Percentiles rank a stretch among this genome's conserved stretches.
These are phyloP conservation scores for Heliosperma pusillum DNA, from an alignment of 148 eudicot species.

Conservation along the genomic window DNA sequence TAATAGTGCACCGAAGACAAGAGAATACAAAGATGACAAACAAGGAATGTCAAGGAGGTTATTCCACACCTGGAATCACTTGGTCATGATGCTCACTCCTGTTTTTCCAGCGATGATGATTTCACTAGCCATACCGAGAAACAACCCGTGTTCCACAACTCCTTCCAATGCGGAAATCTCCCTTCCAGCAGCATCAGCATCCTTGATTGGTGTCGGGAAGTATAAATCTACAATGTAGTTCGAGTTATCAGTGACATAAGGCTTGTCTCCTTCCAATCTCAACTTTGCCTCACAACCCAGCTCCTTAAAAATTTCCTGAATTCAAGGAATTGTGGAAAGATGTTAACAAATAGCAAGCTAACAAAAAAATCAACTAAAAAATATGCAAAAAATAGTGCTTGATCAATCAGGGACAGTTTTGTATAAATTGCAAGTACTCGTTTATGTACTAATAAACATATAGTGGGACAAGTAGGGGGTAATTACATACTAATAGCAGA, in stretches of 20 bases:
- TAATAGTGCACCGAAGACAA: conserved; percentile 19
- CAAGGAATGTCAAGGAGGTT: conserved; percentile 6
- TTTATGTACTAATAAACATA: neutral
- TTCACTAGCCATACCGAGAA: conserved; percentile 73
- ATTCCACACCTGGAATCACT: conserved; percentile 46
- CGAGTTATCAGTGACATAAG: conserved; percentile 87
- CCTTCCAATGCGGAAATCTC: conserved; percentile 77
- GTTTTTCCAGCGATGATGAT: conserved; percentile 82
- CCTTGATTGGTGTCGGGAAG: conserved; percentile 76
- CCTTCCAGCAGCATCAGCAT: conserved; percentile 62
- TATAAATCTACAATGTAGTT: conserved; percentile 94
- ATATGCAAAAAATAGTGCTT: neutral
- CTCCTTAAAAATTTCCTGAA: conserved; percentile 57
- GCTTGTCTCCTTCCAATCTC: conserved; percentile 72
- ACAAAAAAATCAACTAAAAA: neutral
- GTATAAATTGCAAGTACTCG: neutral
- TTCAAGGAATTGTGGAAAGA: neutral
- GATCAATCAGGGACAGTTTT: neutral
- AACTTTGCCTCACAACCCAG: conserved; percentile 73
- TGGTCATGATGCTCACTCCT: conserved; percentile 71
- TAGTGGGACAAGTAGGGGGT: no score
- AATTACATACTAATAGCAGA: no score
- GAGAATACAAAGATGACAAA: conserved; percentile 15
- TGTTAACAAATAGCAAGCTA: neutral
- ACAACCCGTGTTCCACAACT: conserved; percentile 94